Conservation (phyloP, 345 rosid genomes). For the Leavenworthia alabamica region DNA sequence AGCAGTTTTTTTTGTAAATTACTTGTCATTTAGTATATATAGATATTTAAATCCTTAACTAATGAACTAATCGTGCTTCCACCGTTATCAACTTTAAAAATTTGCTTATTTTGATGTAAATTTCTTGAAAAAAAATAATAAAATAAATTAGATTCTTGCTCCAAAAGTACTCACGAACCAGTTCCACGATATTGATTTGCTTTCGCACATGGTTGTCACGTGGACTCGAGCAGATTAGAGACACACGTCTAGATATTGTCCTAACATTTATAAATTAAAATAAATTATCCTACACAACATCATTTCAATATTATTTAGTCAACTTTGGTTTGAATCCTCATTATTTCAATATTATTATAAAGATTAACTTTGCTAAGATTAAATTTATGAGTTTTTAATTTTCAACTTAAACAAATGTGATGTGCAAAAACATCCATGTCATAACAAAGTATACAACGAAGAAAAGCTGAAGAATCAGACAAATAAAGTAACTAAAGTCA, state of each 20-base stretch:
- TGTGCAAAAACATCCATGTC: slow-evolving; percentile 1
- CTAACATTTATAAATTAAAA: too few species aligned
- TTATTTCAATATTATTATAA: neutral
- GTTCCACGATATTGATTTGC: neutral
- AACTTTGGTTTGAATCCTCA: neutral
- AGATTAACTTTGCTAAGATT: too few species aligned
- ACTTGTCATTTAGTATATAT: too few species aligned
- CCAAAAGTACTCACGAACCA: neutral
- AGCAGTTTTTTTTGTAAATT: too few species aligned
- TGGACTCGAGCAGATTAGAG: neutral
- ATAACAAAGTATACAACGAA: neutral
- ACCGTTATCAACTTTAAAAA: too few species aligned
- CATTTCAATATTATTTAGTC: neutral
- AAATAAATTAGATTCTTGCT: neutral
- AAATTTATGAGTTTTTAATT: too few species aligned
- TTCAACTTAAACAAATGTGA: neutral
- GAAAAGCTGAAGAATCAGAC: neutral
- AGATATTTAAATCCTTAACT: too few species aligned
- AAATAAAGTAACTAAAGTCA: slow-evolving; percentile 11
- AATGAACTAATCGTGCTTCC: too few species aligned
- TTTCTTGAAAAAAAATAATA: too few species aligned
- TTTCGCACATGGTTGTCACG: slow-evolving; percentile 1
- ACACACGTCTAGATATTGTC: neutral
- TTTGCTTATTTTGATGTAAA: too few species aligned
- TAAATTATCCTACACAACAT: neutral